Conservation (phyloP, 192 early-diverging fungal species). For the Gigaspora rosea region DNA sequence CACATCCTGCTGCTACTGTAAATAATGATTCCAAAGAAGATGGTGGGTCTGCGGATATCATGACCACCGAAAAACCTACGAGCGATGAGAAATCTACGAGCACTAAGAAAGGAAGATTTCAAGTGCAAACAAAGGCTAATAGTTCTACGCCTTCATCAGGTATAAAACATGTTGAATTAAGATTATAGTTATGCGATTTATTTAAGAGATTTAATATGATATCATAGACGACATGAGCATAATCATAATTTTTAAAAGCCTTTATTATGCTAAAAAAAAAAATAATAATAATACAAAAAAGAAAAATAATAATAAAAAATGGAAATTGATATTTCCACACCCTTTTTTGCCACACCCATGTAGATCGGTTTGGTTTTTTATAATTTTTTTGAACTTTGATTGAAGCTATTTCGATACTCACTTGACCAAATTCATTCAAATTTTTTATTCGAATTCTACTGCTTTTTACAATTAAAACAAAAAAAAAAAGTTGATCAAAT, state of each 20-base stretch:
- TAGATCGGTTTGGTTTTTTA: no score
- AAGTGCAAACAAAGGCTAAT: slow-evolving; percentile 19
- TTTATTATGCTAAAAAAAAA: neutral
- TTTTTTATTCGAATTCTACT: no score
- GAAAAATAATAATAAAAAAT: no score
- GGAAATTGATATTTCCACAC: no score
- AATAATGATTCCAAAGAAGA: neutral
- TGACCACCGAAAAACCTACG: neutral
- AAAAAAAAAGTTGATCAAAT: no score
- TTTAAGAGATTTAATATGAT: neutral
- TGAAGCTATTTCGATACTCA: neutral
- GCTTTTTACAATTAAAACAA: no score
- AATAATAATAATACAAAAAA: no score
- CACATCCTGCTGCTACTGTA: neutral
- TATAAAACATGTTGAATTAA: slow-evolving; percentile 7
- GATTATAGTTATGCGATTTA: neutral
- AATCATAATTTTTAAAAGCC: neutral
- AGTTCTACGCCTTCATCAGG: slow-evolving; percentile 16
- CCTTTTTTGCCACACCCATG: no score
- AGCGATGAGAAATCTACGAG: slow-evolving; percentile 14
- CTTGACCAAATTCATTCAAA: neutral
- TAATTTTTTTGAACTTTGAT: no score
- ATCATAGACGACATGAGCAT: neutral
- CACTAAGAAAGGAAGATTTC: slow-evolving; percentile 33
- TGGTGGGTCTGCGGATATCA: neutral